Percentiles rank a stretch among this genome's conserved stretches.
Conservation (phyloP, 345 rosid genomes). For the Melaleuca alternifolia region DNA sequence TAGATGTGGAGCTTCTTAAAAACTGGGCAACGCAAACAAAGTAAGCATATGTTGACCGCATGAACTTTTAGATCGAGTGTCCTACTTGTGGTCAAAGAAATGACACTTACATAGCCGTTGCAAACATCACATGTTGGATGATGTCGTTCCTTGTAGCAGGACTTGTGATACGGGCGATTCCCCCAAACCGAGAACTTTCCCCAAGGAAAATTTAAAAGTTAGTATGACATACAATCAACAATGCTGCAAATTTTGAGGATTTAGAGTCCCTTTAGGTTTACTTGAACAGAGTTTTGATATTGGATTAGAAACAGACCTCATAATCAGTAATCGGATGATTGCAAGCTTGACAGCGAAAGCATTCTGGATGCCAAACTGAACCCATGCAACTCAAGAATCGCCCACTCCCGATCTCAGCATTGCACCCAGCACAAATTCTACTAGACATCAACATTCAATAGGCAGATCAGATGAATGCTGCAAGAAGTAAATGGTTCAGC, state of each 20-base stretch:
- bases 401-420: constrained; percentile 25
- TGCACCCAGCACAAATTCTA: constrained; percentile 41
- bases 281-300: not conserved
- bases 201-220: not conserved
- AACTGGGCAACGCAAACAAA: not conserved
- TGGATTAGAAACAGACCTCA: constrained; percentile 35
- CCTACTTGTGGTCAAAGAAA: not conserved
- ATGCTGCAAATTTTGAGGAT: not conserved
- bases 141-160: constrained; percentile 71
- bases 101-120: constrained; percentile 55
- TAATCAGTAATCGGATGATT: constrained; percentile 33
- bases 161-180: constrained; percentile 62
- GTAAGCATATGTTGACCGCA: not conserved
- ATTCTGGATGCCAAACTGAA: constrained; percentile 37
- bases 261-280: not conserved
- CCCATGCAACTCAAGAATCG: constrained; percentile 25
- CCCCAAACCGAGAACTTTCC: constrained; percentile 1
- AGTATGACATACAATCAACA: not conserved
- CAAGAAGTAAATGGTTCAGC: not conserved
- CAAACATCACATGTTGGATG: constrained; percentile 98
- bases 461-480: not conserved
- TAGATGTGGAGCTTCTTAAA: not conserved
- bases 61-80: not conserved
- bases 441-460: not conserved
- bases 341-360: constrained; percentile 33